Percentiles rank a stretch among this genome's conserved stretches.
Evolutionary conservation across 2,329 filamentous ascomycete species (phyloP).

Genomic region (Annulohypoxylon truncatum): DNA sequence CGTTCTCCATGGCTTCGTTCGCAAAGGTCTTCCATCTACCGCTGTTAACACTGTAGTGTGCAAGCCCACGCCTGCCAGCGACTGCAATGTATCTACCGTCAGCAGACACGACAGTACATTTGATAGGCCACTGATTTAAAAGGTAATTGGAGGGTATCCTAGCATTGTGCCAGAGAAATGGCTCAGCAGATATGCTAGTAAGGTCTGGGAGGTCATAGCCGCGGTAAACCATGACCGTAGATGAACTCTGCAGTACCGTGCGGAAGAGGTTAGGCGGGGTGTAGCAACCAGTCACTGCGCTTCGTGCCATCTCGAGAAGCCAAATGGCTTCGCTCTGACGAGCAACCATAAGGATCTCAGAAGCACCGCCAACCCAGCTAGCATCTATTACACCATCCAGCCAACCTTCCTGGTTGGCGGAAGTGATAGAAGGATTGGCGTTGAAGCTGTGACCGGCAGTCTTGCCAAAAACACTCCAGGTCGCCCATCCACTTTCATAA

Average conservation of each 20-base stretch:
- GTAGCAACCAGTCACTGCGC: conserved; percentile 92
- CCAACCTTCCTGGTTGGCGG: conserved; percentile 82
- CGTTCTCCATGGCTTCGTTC: conserved; percentile 82
- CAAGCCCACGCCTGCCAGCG: conserved; percentile 91
- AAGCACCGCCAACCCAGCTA: conserved; percentile 88
- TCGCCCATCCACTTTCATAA: conserved; percentile 92
- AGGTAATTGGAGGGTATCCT: conserved; percentile 88
- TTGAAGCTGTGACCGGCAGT: conserved; percentile 85
- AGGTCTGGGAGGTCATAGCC: conserved; percentile 92
- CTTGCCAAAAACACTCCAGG: conserved; percentile 98
- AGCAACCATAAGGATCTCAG: conserved; percentile 82
- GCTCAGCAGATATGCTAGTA: conserved; percentile 90
- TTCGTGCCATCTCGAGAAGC: conserved; percentile 91
- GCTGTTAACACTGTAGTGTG: conserved; percentile 95
- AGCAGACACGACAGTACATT: conserved; percentile 85
- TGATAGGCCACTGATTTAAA: conserved; percentile 92
- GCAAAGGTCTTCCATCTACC: conserved; percentile 96
- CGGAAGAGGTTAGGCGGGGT: conserved; percentile 90
- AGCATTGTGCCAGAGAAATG: conserved; percentile 93
- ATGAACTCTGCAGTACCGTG: conserved; percentile 88
- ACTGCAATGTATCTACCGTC: conserved; percentile 95
- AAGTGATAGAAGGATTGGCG: conserved; percentile 71
- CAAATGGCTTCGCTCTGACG: conserved; percentile 82
- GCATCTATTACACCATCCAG: conserved; percentile 81
- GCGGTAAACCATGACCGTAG: conserved; percentile 89